phyloP scores from a whole-genome alignment of 2,329 filamentous ascomycete species.

The Colletotrichum tabaci region DNA sequence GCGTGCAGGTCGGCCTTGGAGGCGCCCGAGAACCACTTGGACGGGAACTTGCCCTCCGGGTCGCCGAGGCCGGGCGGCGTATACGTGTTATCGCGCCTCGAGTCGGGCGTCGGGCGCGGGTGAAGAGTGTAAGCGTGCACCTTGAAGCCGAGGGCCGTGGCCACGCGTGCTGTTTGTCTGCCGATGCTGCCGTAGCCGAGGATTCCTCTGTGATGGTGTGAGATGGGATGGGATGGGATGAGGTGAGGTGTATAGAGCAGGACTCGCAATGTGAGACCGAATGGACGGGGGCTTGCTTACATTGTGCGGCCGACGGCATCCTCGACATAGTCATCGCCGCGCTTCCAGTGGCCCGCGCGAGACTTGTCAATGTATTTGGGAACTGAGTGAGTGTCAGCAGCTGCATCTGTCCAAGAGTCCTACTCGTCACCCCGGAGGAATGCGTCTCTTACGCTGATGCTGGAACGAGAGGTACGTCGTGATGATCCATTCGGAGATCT shows the following conservation, averaged over 20 bases:
- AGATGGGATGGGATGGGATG: neutral
- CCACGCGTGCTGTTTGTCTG: slow-evolving; percentile 69
- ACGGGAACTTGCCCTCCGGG: slow-evolving; percentile 63
- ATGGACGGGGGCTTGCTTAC: slow-evolving; percentile 52
- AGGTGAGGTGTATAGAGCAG: neutral
- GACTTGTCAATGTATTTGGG: slow-evolving; percentile 62
- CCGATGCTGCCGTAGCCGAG: slow-evolving; percentile 70
- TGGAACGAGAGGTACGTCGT: slow-evolving; percentile 65
- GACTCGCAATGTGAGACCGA: neutral
- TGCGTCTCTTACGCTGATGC: slow-evolving; percentile 58
- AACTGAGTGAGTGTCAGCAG: slow-evolving; percentile 51
- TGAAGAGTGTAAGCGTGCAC: slow-evolving; percentile 83
- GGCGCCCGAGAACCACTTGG: slow-evolving; percentile 66
- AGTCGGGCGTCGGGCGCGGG: slow-evolving; percentile 76
- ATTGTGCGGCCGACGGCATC: slow-evolving; percentile 65
- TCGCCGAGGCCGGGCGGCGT: slow-evolving; percentile 77
- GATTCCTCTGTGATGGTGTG: slow-evolving; percentile 57
- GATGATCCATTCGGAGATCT: slow-evolving; percentile 72
- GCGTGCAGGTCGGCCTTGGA: slow-evolving; percentile 60
- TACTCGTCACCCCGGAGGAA: neutral
- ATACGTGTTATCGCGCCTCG: slow-evolving; percentile 75
- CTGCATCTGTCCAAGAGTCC: neutral
- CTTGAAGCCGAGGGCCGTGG: slow-evolving; percentile 77
- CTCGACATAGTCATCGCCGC: slow-evolving; percentile 50
- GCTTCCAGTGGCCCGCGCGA: slow-evolving; percentile 60